These are phyloP conservation scores for Pythium inflatum DNA, from an alignment of 352 stramenopile species.

Conservation along the genomic window DNA sequence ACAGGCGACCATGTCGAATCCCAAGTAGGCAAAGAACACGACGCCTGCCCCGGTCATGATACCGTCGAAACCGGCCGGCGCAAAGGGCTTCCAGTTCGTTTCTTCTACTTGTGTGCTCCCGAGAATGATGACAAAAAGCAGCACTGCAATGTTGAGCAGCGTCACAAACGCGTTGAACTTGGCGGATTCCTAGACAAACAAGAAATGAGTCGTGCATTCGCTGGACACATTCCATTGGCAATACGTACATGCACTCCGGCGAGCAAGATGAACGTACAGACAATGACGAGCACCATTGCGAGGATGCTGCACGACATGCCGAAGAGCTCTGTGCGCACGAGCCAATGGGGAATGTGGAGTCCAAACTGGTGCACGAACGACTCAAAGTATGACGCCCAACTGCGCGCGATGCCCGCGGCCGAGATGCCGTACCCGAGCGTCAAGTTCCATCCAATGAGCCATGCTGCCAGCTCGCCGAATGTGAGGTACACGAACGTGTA, in stretches of 20 bases:
- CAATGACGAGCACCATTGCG: conserved; percentile 77
- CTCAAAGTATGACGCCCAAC: conserved; percentile 88
- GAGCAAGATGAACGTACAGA: conserved; percentile 85
- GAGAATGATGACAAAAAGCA: conserved; percentile 89
- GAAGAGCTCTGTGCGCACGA: conserved; percentile 57
- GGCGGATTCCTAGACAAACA: conserved; percentile 89
- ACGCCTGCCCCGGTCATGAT: conserved; percentile 89
- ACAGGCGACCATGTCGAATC: conserved; percentile 94
- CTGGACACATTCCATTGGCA: not conserved
- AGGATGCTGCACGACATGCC: conserved; percentile 79
- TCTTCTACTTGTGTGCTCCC: conserved; percentile 78
- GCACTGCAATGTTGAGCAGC: conserved; percentile 87
- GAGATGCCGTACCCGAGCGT: conserved; percentile 94
- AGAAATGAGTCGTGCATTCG: no score
- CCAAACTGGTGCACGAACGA: conserved; percentile 81
- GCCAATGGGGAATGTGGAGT: conserved; percentile 63
- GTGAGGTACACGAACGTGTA: conserved; percentile 92
- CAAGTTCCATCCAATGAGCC: conserved; percentile 93
- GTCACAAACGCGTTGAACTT: conserved; percentile 92
- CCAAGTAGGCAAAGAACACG: conserved; percentile 93
- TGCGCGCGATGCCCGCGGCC: conserved; percentile 88
- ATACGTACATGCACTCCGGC: conserved; percentile 71
- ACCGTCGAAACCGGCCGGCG: conserved; percentile 82
- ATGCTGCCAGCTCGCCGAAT: conserved; percentile 87
- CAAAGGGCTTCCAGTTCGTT: conserved; percentile 84